phyloP scores from a whole-genome alignment of 2,329 filamentous ascomycete genomes.

The Aureobasidium zeae region DNA sequence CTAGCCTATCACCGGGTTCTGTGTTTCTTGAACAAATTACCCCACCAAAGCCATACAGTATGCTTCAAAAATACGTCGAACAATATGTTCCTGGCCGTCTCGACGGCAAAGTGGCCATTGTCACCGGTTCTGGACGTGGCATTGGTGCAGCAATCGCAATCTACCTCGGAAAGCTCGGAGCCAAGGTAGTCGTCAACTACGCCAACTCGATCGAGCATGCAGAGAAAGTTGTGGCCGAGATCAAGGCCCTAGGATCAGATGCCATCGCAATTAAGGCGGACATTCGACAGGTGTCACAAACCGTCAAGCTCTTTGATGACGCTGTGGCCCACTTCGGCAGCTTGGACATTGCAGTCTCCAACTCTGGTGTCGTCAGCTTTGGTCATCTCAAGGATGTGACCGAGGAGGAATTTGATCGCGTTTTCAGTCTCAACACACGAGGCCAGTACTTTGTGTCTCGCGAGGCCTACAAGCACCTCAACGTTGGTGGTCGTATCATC shows the following conservation, averaged over 20 bases:
- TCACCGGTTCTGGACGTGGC: constrained; percentile 50
- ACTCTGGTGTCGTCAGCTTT: constrained; percentile 51
- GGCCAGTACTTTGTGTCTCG: constrained; percentile 55
- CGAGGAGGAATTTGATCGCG: constrained; percentile 48
- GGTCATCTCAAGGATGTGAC: constrained; percentile 45
- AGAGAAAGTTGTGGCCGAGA: constrained; percentile 54
- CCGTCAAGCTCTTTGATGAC: constrained; percentile 52
- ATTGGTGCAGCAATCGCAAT: constrained; percentile 58
- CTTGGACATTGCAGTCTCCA: constrained; percentile 61
- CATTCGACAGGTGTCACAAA: constrained; percentile 55
- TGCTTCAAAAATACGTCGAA: no score
- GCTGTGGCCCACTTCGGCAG: constrained; percentile 55
- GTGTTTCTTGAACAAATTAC: no score
- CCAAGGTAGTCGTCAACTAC: constrained; percentile 59
- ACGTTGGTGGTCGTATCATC: constrained; percentile 44
- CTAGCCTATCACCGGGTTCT: no score
- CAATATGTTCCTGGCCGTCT: no score
- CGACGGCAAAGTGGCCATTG: constrained; percentile 45
- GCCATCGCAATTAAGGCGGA: constrained; percentile 59
- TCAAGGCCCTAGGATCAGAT: constrained; percentile 54
- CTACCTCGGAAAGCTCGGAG: constrained; percentile 55
- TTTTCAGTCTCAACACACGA: constrained; percentile 53
- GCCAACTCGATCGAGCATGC: constrained; percentile 56
- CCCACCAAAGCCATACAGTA: no score
- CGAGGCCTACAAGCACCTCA: constrained; percentile 46